Percentiles rank a stretch among this genome's conserved stretches.
Conservation (phyloP, 1,139 yeast species). For the Pichia cactophila region DNA sequence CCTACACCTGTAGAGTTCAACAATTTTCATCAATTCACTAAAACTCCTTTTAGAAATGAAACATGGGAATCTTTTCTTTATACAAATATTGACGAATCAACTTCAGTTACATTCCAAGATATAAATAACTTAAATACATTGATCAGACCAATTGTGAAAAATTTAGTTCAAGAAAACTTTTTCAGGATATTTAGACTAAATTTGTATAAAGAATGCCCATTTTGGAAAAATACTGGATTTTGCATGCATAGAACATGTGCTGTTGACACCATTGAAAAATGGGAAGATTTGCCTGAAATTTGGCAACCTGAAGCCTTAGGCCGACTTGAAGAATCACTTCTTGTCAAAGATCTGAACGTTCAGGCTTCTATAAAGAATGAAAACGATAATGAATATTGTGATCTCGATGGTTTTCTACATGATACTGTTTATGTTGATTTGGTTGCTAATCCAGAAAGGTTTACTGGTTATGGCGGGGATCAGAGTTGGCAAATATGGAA, state of each 20-base stretch:
- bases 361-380: slow-evolving; percentile 18
- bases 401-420: slow-evolving; percentile 31
- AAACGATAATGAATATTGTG: slow-evolving; percentile 38
- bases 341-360: slow-evolving; percentile 18
- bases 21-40: slow-evolving; percentile 24
- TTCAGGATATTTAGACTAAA: slow-evolving; percentile 85
- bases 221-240: slow-evolving; percentile 72
- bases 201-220: slow-evolving; percentile 80
- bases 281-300: slow-evolving; percentile 63
- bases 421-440: slow-evolving; percentile 78
- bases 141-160: slow-evolving; percentile 46
- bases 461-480: slow-evolving; percentile 91
- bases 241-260: slow-evolving; percentile 95
- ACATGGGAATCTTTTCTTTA: slow-evolving; percentile 18
- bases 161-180: slow-evolving; percentile 60
- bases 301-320: slow-evolving; percentile 76
- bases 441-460: slow-evolving; percentile 86
- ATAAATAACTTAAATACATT: slow-evolving; percentile 43
- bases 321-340: slow-evolving; percentile 35
- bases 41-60: slow-evolving; percentile 24
- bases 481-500: slow-evolving; percentile 92
- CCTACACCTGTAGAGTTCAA: slow-evolving; percentile 15
- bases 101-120: slow-evolving; percentile 45
- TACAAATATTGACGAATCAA: slow-evolving; percentile 22
- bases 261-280: slow-evolving; percentile 58